phyloP scores from a whole-genome alignment of 2,329 filamentous ascomycete species.

The Aspergillus sp. region DNA sequence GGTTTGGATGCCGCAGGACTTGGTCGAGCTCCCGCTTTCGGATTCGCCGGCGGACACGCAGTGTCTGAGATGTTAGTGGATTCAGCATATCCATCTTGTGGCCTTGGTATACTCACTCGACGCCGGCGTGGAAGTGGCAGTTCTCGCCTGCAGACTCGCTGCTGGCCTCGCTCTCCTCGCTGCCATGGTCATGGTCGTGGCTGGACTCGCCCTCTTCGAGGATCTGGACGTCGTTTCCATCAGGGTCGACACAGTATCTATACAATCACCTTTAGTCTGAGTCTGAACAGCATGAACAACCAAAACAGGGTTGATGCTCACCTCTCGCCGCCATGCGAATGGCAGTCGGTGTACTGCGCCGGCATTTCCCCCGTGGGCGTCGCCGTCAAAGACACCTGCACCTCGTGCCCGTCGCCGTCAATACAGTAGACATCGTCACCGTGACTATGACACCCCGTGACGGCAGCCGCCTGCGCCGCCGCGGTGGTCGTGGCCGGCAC shows the following conservation, averaged over 20 bases:
- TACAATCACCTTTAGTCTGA: slow-evolving; percentile 2
- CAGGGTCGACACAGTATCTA: slow-evolving; percentile 62
- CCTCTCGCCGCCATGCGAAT: slow-evolving; percentile 59
- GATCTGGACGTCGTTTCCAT: slow-evolving; percentile 62
- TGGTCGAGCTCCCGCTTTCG: slow-evolving; percentile 38
- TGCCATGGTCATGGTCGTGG: slow-evolving; percentile 21
- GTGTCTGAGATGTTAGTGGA: slow-evolving; percentile 35
- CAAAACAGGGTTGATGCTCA: slow-evolving; percentile 34
- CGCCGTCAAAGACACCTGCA: slow-evolving; percentile 40
- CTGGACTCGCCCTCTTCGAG: slow-evolving; percentile 35
- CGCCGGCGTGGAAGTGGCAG: slow-evolving; percentile 73
- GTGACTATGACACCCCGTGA: slow-evolving; percentile 56
- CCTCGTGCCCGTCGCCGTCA: slow-evolving; percentile 34
- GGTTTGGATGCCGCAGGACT: slow-evolving; percentile 48
- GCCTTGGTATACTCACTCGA: slow-evolving; percentile 58
- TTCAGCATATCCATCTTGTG: background rate
- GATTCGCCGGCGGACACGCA: slow-evolving; percentile 54
- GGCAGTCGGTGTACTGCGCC: slow-evolving; percentile 63
- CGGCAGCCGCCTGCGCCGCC: slow-evolving; percentile 42
- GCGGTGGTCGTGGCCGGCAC: slow-evolving; percentile 27
- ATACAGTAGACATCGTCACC: slow-evolving; percentile 37
- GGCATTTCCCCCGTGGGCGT: slow-evolving; percentile 59
- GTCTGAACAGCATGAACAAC: background rate
- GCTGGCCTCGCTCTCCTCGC: slow-evolving; percentile 8
- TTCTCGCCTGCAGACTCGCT: slow-evolving; percentile 32